phyloP scores from a whole-genome alignment of 2,329 filamentous ascomycete species.

The Aspergillus felis region DNA sequence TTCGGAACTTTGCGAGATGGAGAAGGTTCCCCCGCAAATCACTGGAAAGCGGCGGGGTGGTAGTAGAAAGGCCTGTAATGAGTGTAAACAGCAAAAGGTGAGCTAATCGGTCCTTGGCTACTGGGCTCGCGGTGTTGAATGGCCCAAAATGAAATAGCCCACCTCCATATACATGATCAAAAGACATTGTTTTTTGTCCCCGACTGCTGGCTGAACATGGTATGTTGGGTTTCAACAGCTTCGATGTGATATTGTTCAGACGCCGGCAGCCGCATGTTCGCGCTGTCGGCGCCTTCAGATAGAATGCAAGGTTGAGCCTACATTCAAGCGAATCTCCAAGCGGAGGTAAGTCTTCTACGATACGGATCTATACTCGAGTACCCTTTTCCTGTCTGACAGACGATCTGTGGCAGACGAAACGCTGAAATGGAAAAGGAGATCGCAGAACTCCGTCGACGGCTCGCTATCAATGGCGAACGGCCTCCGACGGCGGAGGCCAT shows the following conservation, averaged over 20 bases:
- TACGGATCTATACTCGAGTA: neutral
- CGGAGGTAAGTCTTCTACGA: conserved; percentile 36
- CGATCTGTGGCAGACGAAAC: conserved; percentile 48
- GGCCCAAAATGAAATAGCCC: neutral
- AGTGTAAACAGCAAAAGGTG: conserved; percentile 67
- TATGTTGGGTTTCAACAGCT: conserved; percentile 42
- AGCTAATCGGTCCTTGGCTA: conserved; percentile 12
- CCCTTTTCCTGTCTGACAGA: conserved; percentile 7
- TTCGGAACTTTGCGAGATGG: conserved; percentile 35
- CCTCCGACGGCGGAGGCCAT: conserved; percentile 21
- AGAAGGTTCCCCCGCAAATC: conserved; percentile 37
- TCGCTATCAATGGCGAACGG: conserved; percentile 33
- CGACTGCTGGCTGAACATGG: conserved; percentile 15
- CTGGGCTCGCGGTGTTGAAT: neutral
- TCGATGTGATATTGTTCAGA: conserved; percentile 62
- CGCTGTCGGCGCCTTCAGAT: conserved; percentile 60
- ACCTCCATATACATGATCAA: neutral
- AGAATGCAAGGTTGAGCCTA: conserved; percentile 61
- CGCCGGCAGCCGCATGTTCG: conserved; percentile 58
- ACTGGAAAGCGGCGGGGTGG: conserved; percentile 46
- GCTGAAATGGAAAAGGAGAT: conserved; percentile 59
- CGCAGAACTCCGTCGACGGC: conserved; percentile 44
- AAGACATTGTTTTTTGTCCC: neutral
- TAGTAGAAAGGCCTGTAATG: conserved; percentile 57
- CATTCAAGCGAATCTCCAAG: conserved; percentile 64